Percentiles rank a stretch among this genome's conserved stretches.
phyloP scores from a whole-genome alignment of 1,139 yeast species.

The Scheffersomyces parashehatae region DNA sequence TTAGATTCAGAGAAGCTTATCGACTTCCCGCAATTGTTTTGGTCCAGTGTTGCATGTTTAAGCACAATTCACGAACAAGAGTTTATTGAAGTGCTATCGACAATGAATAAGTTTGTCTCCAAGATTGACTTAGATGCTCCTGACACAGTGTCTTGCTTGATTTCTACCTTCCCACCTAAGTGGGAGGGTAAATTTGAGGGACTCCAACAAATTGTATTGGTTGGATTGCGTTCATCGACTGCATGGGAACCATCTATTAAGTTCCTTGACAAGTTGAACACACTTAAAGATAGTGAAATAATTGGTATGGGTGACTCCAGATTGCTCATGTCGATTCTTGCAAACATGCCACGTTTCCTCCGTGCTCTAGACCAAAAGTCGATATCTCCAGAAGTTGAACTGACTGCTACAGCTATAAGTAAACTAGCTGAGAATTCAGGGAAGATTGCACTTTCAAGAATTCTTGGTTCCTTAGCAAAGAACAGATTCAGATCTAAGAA shows the following conservation, averaged over 20 bases:
- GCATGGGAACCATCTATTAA: slow-evolving; percentile 79
- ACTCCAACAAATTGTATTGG: slow-evolving; percentile 71
- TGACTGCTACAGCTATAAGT: slow-evolving; percentile 61
- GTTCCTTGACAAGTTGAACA: slow-evolving; percentile 70
- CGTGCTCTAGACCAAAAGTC: slow-evolving; percentile 69
- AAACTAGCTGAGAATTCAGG: slow-evolving; percentile 60
- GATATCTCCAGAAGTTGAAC: slow-evolving; percentile 51
- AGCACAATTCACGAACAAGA: slow-evolving; percentile 92
- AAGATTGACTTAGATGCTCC: slow-evolving; percentile 86
- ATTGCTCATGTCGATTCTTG: slow-evolving; percentile 67
- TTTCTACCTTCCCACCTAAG: slow-evolving; percentile 86
- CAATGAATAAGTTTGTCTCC: slow-evolving; percentile 77
- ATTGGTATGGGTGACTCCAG: slow-evolving; percentile 75
- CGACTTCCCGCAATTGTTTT: slow-evolving; percentile 89
- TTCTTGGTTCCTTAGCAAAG: slow-evolving; percentile 74
- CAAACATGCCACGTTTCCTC: slow-evolving; percentile 81
- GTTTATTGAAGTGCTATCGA: slow-evolving; percentile 81
- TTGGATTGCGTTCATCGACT: slow-evolving; percentile 79
- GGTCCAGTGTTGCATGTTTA: slow-evolving; percentile 94
- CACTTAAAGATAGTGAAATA: slow-evolving; percentile 69
- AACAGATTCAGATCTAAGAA: slow-evolving; percentile 82
- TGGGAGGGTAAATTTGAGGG: slow-evolving; percentile 98
- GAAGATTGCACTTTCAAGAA: slow-evolving; percentile 65
- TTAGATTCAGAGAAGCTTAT: slow-evolving; percentile 74
- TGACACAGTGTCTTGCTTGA: slow-evolving; percentile 79